Base-by-base conservation (phyloP, 2,329 filamentous ascomycete species). In the Microdochium paspali region DNA sequence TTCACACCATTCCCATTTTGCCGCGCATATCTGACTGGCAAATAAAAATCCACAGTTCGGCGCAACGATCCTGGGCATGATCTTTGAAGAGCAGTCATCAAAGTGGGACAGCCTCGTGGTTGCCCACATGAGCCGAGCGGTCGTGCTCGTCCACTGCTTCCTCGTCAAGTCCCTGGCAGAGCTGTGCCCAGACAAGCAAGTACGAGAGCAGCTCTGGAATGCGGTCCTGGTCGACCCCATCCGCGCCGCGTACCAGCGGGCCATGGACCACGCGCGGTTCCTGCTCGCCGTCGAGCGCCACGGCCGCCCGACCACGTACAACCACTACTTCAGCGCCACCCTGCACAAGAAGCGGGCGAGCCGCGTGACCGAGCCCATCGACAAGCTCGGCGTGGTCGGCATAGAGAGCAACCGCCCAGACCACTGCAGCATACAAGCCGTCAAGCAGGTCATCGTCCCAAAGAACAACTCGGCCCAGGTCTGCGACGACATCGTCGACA, bases 141-240 rank as follows among this genome's bases (percentile, higher is more conserved):
- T 83, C 4, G 46, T 65, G 0, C 48, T 74, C 0, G 70, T 81
- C 0, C 78, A 84, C 43, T 48, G 61, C 2, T 84, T 77, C 57
- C 74, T 81, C 45, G 45, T 49, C 2, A 55, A 52, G 0, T 58
- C 75, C 0, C 61, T 85, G 2, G 48, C 57, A 0, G 42, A 54
- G 0, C 58, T 71, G 6, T 79, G 75, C 44, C 54, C 60, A 0
- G 74, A 83, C 44, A 39, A 54, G 1, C 53, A 53, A 0, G 65
- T 81, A 1, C 61, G 66, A 0, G 52, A 62, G 0, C 61, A 68
- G n/a, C 52, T 85, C 0, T 65, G 67, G 50, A 58, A 61, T 1
- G 51, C 58, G 2, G 47, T 80, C 1, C 54, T 84, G 0, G 49
- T 69, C 1, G 70, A 77, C 0, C 60, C 71, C 12, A 60, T 84